Percentiles rank a stretch among this genome's conserved stretches.
Conservation (phyloP, 768 basidiomycete species). For the Chlorophyllum brunneum region DNA sequence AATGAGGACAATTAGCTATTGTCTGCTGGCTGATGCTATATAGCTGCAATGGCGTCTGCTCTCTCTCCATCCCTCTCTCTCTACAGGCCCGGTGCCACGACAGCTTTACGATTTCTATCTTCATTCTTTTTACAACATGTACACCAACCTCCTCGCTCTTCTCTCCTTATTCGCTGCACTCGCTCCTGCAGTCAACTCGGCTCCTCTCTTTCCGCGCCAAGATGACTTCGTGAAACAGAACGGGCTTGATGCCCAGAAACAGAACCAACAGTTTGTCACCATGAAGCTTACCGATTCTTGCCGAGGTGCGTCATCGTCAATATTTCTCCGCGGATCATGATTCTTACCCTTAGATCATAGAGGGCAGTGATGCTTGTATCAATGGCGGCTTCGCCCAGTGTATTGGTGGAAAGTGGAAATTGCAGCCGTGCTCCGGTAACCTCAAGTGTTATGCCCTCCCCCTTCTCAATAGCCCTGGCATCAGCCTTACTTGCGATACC, state of each 20-base stretch:
- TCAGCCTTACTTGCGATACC: slow-evolving; percentile 40
- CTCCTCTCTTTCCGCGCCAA: slow-evolving; percentile 27
- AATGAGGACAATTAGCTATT: background rate
- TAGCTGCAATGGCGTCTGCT: background rate
- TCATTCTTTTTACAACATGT: slow-evolving; percentile 9
- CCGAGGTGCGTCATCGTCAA: slow-evolving; percentile 28
- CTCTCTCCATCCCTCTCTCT: background rate
- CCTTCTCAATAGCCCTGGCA: slow-evolving; percentile 42
- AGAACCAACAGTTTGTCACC: slow-evolving; percentile 44
- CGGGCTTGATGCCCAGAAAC: slow-evolving; percentile 44
- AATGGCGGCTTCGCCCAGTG: slow-evolving; percentile 41
- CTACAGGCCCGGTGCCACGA: slow-evolving; percentile 24
- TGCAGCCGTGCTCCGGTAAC: slow-evolving; percentile 30
- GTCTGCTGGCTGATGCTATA: background rate
- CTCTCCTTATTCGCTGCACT: slow-evolving; percentile 21
- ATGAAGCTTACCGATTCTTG: slow-evolving; percentile 45
- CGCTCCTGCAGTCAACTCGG: slow-evolving; percentile 30
- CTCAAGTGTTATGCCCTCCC: slow-evolving; percentile 48
- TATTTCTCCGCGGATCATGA: background rate
- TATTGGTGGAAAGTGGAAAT: slow-evolving; percentile 32
- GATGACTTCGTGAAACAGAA: slow-evolving; percentile 34
- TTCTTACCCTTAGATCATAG: slow-evolving; percentile 20
- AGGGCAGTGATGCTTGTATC: slow-evolving; percentile 37
- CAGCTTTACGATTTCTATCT: slow-evolving; percentile 16
- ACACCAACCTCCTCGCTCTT: slow-evolving; percentile 20